phyloP scores from a whole-genome alignment of 108 stramenopile genomes.

The Nannochloropsis salina region DNA sequence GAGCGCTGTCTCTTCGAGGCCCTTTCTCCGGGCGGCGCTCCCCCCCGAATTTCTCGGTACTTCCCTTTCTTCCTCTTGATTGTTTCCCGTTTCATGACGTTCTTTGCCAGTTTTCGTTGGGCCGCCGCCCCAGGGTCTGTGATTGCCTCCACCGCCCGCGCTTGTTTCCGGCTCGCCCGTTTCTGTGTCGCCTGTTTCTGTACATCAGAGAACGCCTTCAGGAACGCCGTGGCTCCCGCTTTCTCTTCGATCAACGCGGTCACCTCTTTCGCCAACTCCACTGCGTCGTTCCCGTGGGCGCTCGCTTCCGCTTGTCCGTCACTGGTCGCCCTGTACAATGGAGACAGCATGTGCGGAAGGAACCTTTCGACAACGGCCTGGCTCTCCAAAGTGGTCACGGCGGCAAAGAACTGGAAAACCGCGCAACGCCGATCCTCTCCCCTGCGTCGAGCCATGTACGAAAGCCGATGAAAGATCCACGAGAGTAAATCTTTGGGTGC shows the following conservation, averaged over 20 bases:
- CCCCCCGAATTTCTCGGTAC: neutral
- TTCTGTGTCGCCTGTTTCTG: slow-evolving; percentile 41
- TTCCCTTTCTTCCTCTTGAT: neutral
- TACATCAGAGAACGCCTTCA: slow-evolving; percentile 40
- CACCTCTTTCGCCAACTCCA: slow-evolving; percentile 31
- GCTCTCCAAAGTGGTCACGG: slow-evolving; percentile 34
- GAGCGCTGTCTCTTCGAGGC: neutral
- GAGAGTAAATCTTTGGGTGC: slow-evolving; percentile 29
- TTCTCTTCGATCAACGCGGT: slow-evolving; percentile 50
- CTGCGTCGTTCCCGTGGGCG: slow-evolving; percentile 28
- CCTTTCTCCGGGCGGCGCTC: neutral
- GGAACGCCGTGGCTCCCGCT: slow-evolving; percentile 44
- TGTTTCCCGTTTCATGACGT: neutral
- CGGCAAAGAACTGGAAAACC: slow-evolving; percentile 46
- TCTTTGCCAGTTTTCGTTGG: slow-evolving; percentile 28
- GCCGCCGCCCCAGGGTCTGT: slow-evolving; percentile 46
- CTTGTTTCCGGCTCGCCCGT: slow-evolving; percentile 39
- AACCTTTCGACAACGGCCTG: slow-evolving; percentile 24
- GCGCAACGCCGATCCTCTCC: slow-evolving; percentile 41
- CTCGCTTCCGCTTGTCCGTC: slow-evolving; percentile 33
- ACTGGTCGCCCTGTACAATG: slow-evolving; percentile 29
- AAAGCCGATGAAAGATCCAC: slow-evolving; percentile 49
- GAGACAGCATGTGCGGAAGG: slow-evolving; percentile 41
- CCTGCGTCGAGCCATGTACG: slow-evolving; percentile 44
- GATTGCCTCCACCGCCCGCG: slow-evolving; percentile 43